Percentiles rank a stretch among this genome's conserved stretches.
phyloP scores from a whole-genome alignment of 805 yeast species.

The Yarrowia porcina region DNA sequence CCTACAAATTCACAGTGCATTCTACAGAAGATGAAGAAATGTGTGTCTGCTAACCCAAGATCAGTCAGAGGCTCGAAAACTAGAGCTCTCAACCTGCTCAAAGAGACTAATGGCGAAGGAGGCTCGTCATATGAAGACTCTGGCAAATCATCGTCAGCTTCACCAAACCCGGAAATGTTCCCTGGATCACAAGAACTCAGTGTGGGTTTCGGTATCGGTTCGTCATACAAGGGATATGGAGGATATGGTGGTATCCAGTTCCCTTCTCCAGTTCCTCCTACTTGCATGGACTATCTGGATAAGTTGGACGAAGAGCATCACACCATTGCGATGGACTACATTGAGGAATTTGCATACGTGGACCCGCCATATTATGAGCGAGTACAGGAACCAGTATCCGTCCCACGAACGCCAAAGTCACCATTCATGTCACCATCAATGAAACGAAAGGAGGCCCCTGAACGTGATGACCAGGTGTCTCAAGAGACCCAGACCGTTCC shows the following conservation, averaged over 20 bases:
- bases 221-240: constrained; percentile 17
- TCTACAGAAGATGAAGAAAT: constrained; percentile 32
- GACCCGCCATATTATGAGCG: constrained; percentile 4
- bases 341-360: constrained; percentile 7
- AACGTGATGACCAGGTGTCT: not conserved
- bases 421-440: constrained; percentile 2
- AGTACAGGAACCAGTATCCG: constrained; percentile 1
- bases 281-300: constrained; percentile 9
- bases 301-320: constrained; percentile 6
- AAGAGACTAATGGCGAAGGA: constrained; percentile 20
- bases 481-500: constrained; percentile 9
- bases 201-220: constrained; percentile 10
- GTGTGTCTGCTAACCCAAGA: constrained; percentile 23
- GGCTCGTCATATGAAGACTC: constrained; percentile 21
- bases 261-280: constrained; percentile 16
- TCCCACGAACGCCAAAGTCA: constrained; percentile 9
- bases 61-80: constrained; percentile 22
- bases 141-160: not conserved
- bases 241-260: constrained; percentile 24
- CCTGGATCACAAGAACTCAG: not conserved
- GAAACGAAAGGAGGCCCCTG: constrained; percentile 4
- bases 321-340: constrained; percentile 12
- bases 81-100: constrained; percentile 14
- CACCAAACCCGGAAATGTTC: constrained; percentile 1
- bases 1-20: constrained; percentile 32